Conservation (phyloP, 2,329 filamentous ascomycete genomes). For the Botrytis fragariae region DNA sequence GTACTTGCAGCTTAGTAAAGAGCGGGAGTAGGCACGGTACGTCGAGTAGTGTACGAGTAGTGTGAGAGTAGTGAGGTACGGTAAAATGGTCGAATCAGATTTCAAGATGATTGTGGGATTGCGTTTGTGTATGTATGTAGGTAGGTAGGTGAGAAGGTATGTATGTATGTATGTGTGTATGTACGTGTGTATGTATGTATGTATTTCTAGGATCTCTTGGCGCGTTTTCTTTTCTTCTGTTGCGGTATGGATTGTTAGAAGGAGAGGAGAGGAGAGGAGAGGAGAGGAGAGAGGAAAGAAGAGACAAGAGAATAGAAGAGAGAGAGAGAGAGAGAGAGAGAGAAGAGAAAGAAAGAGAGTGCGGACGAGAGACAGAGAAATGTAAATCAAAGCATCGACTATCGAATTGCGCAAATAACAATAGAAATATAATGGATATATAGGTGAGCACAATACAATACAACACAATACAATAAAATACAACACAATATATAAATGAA, state of each 20-base stretch:
- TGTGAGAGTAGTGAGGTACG: neutral
- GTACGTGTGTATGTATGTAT: neutral
- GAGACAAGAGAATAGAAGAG: too few species aligned
- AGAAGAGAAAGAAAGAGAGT: neutral
- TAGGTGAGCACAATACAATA: neutral
- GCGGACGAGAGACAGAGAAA: neutral
- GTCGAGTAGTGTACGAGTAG: constrained; percentile 6
- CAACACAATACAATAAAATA: neutral
- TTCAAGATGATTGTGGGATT: neutral
- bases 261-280: neutral
- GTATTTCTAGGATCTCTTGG: neutral
- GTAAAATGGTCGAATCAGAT: constrained; percentile 4
- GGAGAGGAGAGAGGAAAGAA: too few species aligned
- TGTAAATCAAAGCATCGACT: neutral
- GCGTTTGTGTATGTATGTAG: neutral
- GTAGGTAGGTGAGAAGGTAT: neutral
- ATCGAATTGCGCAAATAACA: neutral
- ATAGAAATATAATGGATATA: neutral
- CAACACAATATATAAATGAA: neutral
- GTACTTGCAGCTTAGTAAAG: neutral
- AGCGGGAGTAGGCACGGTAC: constrained; percentile 11
- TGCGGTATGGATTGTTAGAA: constrained; percentile 1
- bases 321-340: too few species aligned
- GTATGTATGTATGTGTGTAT: neutral
- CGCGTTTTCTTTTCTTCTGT: constrained; percentile 2